phyloP scores from a whole-genome alignment of 2,329 filamentous ascomycete species.

The Pseudogymnoascus sp. region DNA sequence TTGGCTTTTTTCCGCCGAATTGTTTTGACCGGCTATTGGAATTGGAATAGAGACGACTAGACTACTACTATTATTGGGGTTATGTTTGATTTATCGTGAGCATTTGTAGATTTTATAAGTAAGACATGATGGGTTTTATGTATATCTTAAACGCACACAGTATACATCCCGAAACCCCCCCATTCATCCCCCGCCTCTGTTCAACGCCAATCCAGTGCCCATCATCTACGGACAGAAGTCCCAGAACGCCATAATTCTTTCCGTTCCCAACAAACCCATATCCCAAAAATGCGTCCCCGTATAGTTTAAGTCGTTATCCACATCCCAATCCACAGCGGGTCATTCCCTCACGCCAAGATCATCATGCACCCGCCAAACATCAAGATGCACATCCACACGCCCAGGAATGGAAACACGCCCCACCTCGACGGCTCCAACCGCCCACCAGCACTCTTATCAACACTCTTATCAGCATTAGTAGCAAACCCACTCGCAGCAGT shows the following conservation, averaged over 20 bases:
- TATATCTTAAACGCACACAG: background rate
- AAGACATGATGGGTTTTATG: background rate
- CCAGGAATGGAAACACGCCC: slow-evolving; percentile 18
- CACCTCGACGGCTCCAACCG: background rate
- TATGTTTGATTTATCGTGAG: background rate
- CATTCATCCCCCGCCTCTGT: background rate
- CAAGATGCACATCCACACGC: slow-evolving; percentile 25
- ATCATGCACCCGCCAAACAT: slow-evolving; percentile 30
- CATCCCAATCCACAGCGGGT: slow-evolving; percentile 14
- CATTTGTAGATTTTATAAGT: background rate
- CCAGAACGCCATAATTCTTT: background rate
- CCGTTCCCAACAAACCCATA: background rate
- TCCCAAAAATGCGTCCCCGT: background rate
- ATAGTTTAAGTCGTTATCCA: slow-evolving; percentile 3
- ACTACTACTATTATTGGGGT: background rate
- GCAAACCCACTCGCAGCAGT: background rate
- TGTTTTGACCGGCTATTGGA: background rate
- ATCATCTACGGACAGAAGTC: background rate
- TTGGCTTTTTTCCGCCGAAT: background rate
- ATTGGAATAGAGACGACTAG: no score
- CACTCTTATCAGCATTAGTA: background rate
- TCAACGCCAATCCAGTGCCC: background rate
- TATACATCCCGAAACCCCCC: background rate
- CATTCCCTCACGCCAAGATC: slow-evolving; percentile 14
- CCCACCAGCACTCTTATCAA: background rate